Conservation (phyloP, 345 rosid species). For the Corchorus olitorius region DNA sequence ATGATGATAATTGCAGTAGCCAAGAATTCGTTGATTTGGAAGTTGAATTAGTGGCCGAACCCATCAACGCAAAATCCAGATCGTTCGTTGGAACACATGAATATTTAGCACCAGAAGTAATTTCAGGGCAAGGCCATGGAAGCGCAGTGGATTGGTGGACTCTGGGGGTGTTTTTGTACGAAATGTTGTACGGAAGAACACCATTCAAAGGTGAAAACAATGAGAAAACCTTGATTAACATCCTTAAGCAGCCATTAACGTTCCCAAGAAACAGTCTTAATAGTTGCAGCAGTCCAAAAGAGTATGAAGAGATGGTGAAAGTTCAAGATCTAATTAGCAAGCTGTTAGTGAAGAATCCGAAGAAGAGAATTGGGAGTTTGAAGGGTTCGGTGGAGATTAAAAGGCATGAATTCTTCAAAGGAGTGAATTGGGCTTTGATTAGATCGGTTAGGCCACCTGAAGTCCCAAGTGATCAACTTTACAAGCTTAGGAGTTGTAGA, state of each 20-base stretch:
- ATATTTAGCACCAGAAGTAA: constrained; percentile 93
- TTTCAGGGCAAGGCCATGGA: constrained; percentile 97
- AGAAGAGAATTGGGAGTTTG: constrained; percentile 76
- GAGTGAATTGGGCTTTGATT: constrained; percentile 88
- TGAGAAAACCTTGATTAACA: constrained; percentile 78
- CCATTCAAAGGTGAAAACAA: constrained; percentile 95
- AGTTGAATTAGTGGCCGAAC: constrained; percentile 76
- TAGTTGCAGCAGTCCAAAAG: constrained; percentile 35
- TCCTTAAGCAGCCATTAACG: constrained; percentile 69
- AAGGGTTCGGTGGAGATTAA: constrained; percentile 84
- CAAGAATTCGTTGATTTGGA: constrained; percentile 39
- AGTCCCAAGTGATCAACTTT: constrained; percentile 46
- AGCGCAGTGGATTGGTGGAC: constrained; percentile 99
- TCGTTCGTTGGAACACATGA: constrained; percentile 96
- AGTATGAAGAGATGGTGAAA: constrained; percentile 61
- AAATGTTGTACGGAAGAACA: constrained; percentile 82
- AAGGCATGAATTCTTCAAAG: constrained; percentile 81
- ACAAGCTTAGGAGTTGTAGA: constrained; percentile 36
- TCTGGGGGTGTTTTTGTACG: constrained; percentile 78
- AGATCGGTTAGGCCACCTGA: constrained; percentile 84
- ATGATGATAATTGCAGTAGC: constrained; percentile 8
- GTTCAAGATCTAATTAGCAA: constrained; percentile 72
- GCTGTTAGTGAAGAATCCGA: constrained; percentile 78
- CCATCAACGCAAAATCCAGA: constrained; percentile 70
- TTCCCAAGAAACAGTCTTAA: constrained; percentile 69